These are phyloP conservation scores for Seiridium unicorne DNA, from an alignment of 2,329 filamentous ascomycete genomes.

Conservation along the genomic window DNA sequence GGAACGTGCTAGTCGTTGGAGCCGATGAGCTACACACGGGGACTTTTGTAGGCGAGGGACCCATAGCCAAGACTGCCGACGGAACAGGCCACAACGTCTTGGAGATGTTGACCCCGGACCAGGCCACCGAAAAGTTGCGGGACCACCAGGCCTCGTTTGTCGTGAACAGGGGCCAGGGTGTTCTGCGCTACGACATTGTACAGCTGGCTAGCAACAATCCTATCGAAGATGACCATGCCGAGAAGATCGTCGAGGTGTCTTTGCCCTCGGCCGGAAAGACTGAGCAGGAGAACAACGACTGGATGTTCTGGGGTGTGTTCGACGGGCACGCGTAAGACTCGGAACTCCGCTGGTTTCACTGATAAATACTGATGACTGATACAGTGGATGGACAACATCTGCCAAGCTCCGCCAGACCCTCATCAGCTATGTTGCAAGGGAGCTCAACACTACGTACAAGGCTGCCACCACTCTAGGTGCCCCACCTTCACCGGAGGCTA, in stretches of 20 bases:
- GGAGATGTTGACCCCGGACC: constrained; percentile 94
- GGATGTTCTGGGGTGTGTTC: constrained; percentile 99
- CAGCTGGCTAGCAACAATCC: constrained; percentile 96
- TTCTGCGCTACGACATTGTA: constrained; percentile 90
- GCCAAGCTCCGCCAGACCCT: constrained; percentile 90
- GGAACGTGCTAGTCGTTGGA: constrained; percentile 80
- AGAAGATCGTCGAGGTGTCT: constrained; percentile 94
- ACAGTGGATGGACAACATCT: constrained; percentile 93
- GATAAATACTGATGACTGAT: constrained; percentile 14
- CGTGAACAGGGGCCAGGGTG: constrained; percentile 84
- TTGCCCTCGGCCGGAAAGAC: constrained; percentile 43
- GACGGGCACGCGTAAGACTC: constrained; percentile 83
- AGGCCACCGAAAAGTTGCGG: constrained; percentile 85
- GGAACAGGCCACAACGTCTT: constrained; percentile 82
- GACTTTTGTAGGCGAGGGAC: constrained; percentile 79
- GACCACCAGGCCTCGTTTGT: constrained; percentile 89
- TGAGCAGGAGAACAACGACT: constrained; percentile 67
- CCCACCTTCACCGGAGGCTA: constrained; percentile 73
- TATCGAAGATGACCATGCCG: constrained; percentile 96
- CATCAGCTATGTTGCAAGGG: constrained; percentile 88
- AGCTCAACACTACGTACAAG: constrained; percentile 91
- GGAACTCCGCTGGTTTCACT: too few relatives aligned
- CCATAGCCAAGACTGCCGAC: constrained; percentile 84
- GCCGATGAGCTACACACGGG: constrained; percentile 88
- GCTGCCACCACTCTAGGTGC: constrained; percentile 58